These are phyloP conservation scores for Chlorella sorokiniana DNA, from an alignment of 139 green algal species.

Conservation along the genomic window DNA sequence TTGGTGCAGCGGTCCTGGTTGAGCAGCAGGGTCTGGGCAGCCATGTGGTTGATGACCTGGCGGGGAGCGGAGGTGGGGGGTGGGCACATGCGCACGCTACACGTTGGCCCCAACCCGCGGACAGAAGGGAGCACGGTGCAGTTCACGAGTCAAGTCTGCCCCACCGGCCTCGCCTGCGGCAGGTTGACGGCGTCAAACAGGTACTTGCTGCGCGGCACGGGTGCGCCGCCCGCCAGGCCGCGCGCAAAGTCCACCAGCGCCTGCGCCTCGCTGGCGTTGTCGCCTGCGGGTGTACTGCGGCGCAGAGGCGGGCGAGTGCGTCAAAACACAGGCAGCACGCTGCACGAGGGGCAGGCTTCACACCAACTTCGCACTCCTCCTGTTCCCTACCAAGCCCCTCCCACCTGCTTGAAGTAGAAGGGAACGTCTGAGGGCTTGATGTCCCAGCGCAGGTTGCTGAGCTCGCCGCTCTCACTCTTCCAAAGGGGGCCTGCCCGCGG, in stretches of 20 bases:
- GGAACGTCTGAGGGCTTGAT: slow-evolving; percentile 36
- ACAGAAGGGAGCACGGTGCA: not conserved
- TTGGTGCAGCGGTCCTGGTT: slow-evolving; percentile 92
- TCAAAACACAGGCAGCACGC: too few species aligned
- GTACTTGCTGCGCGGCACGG: slow-evolving; percentile 44
- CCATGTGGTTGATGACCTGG: slow-evolving; percentile 80
- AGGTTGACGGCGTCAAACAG: slow-evolving; percentile 80
- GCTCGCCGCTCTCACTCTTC: slow-evolving; percentile 68
- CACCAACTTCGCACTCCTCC: not conserved
- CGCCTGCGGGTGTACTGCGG: slow-evolving; percentile 36
- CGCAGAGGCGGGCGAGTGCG: too few species aligned
- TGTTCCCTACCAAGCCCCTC: not conserved
- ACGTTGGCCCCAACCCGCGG: not conserved
- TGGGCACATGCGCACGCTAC: not conserved
- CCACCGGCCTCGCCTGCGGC: slow-evolving; percentile 48
- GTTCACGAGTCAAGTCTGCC: not conserved
- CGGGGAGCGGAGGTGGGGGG: not conserved
- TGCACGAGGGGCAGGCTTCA: too few species aligned
- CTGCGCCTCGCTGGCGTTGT: slow-evolving; percentile 4
- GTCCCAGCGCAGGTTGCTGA: slow-evolving; percentile 65
- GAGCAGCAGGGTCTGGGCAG: slow-evolving; percentile 73
- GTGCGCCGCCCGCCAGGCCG: slow-evolving; percentile 65
- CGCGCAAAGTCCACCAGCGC: slow-evolving; percentile 59
- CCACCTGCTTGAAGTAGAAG: slow-evolving; percentile 46
- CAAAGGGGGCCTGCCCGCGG: slow-evolving; percentile 56